phyloP scores from a whole-genome alignment of 495 filamentous ascomycete species.

The Xylaria telfairii region DNA sequence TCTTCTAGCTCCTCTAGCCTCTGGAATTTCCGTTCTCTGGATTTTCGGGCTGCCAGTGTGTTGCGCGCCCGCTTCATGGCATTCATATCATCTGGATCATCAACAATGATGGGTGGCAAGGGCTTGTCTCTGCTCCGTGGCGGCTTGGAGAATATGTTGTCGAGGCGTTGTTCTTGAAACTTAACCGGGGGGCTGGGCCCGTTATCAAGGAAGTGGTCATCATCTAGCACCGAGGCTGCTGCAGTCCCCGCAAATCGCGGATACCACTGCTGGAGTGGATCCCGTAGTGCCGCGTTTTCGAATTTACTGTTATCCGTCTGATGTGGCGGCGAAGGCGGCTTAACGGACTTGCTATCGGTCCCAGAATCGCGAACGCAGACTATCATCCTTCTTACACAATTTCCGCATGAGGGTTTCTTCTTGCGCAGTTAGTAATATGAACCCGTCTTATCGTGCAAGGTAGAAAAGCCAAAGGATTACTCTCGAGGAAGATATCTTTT shows the following conservation, averaged over 20 bases:
- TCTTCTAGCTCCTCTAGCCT: conserved; percentile 67
- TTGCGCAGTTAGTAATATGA: neutral
- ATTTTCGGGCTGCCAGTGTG: conserved; percentile 92
- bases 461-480: neutral
- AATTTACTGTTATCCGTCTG: neutral
- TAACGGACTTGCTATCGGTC: neutral
- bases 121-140: conserved; percentile 64
- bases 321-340: neutral
- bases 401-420: neutral
- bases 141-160: neutral
- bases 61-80: conserved; percentile 93
- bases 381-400: neutral
- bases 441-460: neutral
- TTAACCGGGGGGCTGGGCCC: neutral
- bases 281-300: neutral
- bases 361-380: neutral
- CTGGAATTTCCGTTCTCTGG: conserved; percentile 80
- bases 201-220: neutral
- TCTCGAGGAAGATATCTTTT: neutral
- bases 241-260: neutral
- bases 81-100: conserved; percentile 70
- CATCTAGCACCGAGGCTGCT: neutral
- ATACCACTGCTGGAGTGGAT: neutral
- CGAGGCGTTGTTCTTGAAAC: neutral
- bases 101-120: conserved; percentile 75